Base-by-base conservation (phyloP, 179 eudicot species). In the Camellia oleifera region DNA sequence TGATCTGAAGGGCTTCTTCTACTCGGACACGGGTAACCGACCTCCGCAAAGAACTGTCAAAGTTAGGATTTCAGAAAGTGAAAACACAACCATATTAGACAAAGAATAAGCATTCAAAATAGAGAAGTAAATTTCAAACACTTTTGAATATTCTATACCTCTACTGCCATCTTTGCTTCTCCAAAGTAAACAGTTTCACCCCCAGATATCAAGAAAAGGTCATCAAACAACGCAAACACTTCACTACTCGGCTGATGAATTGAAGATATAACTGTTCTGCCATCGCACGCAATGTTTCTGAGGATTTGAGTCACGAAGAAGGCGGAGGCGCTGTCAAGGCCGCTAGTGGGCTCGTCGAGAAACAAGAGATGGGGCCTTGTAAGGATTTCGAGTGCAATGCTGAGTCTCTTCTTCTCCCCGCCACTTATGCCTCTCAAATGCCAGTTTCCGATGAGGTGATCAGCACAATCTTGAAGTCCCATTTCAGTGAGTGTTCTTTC, bases 231-330 rank as follows among this genome's bases (percentile, higher is more conserved):
- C 0, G 91, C 88, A 73, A 93, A 93, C 32, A 92, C 94, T 83
- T 93, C 95, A 80, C 94, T 86, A 46, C 97, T 93, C 1, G 95
- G 95, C 82, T 93, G 97, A 63, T 93, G 95, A 83, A 93, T 92
- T 0, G 97, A 90, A 20, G 88, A 88, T 14, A 93, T 85, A 40
- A 92, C 85, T 0, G 93, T 92, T 54, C 91, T 85, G 32, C 92
- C 92, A 60, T 87, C 95, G 7, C 87, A 84, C 20, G 95, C 91
- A 5, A 91, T 84, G 3, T 85, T 91, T 78, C 88, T 87, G 0
- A 93, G 86, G 53, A 89, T 82, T 76, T 90, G 95, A 54, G 90
- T 87, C 57, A 93, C 95, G 32, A 91, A 92, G 82, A 88, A 92
- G 61, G 95, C 90, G 0, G 97, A 84, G 7, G 97, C 97, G 68